Evolutionary conservation across 2,329 filamentous ascomycete species (phyloP).

Genomic region (Aspergillus sp.): DNA sequence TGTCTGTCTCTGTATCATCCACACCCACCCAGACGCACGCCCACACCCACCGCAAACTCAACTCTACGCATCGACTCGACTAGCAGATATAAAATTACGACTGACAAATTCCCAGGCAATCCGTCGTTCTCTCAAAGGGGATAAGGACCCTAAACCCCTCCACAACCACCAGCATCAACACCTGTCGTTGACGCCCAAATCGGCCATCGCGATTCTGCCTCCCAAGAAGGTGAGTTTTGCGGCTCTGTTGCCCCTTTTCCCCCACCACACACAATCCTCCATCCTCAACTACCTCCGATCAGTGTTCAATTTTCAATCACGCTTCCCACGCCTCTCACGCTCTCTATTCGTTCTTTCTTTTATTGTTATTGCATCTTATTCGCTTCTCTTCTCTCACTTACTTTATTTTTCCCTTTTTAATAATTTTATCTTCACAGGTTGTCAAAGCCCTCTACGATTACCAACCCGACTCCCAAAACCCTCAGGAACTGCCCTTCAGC

Average conservation of each 20-base stretch:
- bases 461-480: constrained; percentile 57
- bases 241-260: constrained; percentile 1
- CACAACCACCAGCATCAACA: constrained; percentile 36
- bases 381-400: not conserved
- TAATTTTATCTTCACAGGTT: constrained; percentile 50
- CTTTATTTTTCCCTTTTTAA: not conserved
- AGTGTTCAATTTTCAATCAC: not conserved
- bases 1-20: constrained; percentile 1
- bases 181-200: constrained; percentile 72
- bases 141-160: constrained; percentile 59
- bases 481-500: constrained; percentile 79
- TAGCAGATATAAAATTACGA: too few species aligned
- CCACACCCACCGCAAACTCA: too few species aligned
- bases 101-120: constrained; percentile 50
- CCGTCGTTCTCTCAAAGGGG: constrained; percentile 81
- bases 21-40: too few species aligned
- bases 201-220: constrained; percentile 77
- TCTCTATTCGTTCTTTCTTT: not conserved
- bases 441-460: constrained; percentile 97
- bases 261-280: constrained; percentile 3
- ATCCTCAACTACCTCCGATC: not conserved
- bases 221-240: constrained; percentile 65
- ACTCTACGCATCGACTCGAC: too few species aligned
- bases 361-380: not conserved
- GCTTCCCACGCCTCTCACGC: not conserved